Conservation (phyloP, 1,284 basidiomycete species). For the Hymenochaete sp. region DNA sequence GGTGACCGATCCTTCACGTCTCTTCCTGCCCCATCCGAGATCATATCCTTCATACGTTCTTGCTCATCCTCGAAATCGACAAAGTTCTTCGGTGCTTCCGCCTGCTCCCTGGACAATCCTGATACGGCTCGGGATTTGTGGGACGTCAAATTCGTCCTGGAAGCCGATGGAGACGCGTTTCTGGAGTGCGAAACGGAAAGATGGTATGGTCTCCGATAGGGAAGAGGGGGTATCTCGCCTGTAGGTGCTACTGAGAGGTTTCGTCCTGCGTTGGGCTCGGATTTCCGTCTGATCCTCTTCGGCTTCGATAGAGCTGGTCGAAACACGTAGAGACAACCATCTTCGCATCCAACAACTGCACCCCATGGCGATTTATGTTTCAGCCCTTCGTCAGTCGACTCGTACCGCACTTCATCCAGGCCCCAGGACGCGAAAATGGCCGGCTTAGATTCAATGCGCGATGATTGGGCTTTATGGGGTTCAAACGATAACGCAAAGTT, state of each 20-base stretch:
- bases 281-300: too few species aligned
- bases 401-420: constrained; percentile 3
- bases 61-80: constrained; percentile 74
- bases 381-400: constrained; percentile 4
- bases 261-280: too few species aligned
- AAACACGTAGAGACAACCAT: constrained; percentile 14
- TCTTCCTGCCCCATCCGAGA: constrained; percentile 44
- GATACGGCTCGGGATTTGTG: constrained; percentile 48
- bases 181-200: constrained; percentile 14
- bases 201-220: constrained; percentile 5
- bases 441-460: constrained; percentile 1
- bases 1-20: constrained; percentile 29
- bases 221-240: neutral
- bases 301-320: constrained; percentile 2
- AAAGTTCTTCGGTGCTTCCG: constrained; percentile 63
- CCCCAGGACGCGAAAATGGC: constrained; percentile 6
- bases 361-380: constrained; percentile 8
- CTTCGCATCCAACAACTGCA: constrained; percentile 11
- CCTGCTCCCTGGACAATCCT: constrained; percentile 55
- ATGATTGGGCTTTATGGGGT: neutral
- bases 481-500: constrained; percentile 8
- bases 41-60: constrained; percentile 59
- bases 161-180: constrained; percentile 14
- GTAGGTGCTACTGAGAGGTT: neutral
- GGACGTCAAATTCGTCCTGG: constrained; percentile 11